Conservation (phyloP, 1,139 yeast species). For the Pichia sp. region DNA sequence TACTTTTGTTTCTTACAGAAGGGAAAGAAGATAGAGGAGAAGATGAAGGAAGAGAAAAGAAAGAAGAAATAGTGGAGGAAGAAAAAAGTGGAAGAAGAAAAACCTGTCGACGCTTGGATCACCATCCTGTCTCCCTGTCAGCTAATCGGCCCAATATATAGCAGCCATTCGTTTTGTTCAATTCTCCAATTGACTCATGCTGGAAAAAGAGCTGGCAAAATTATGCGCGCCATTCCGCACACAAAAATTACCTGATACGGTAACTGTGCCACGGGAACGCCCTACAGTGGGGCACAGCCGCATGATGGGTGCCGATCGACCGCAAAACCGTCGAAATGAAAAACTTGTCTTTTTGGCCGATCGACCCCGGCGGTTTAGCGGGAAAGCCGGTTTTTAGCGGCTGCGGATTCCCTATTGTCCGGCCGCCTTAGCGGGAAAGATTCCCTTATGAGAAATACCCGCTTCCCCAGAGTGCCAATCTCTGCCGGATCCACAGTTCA, state of each 20-base stretch:
- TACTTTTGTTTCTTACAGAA: neutral
- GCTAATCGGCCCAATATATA: neutral
- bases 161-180: neutral
- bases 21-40: neutral
- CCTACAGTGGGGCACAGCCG: neutral
- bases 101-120: neutral
- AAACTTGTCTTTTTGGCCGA: neutral
- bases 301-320: neutral
- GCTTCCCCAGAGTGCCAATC: neutral
- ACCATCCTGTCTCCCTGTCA: neutral
- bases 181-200: neutral
- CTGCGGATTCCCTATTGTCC: too few species aligned
- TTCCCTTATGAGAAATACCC: neutral
- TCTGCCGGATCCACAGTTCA: neutral
- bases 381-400: neutral
- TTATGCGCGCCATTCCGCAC: conserved; percentile 11
- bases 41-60: neutral
- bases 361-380: neutral
- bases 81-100: neutral
- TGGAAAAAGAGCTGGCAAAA: neutral
- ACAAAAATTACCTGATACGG: conserved; percentile 7
- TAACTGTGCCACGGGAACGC: neutral
- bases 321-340: neutral
- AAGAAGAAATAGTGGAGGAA: neutral
- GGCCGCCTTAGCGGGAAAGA: neutral